Evolutionary conservation across 768 basidiomycete genomes (phyloP).

Genomic region (Mycena venus): DNA sequence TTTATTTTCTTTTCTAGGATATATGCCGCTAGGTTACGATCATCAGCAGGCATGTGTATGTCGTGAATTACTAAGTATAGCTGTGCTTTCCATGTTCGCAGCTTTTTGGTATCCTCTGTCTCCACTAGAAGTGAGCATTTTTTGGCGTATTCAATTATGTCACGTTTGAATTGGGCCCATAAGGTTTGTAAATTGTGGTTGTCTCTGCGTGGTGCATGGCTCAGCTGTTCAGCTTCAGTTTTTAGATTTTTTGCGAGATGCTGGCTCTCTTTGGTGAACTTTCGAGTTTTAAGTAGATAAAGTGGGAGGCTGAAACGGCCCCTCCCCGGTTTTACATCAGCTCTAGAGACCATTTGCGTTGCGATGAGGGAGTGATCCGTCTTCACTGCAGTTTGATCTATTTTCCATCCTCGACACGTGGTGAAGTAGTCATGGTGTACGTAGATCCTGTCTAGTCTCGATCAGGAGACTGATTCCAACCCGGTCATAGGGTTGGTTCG

Average conservation of each 20-base stretch:
- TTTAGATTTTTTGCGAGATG: not conserved
- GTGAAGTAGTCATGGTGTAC: not conserved
- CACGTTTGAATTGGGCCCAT: not conserved
- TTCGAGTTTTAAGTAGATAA: constrained; percentile 13
- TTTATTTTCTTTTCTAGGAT: constrained; percentile 6
- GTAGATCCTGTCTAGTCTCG: constrained; percentile 23
- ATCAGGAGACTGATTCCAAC: not conserved
- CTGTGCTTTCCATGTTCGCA: not conserved
- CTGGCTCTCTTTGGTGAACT: not conserved
- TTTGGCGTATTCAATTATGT: not conserved
- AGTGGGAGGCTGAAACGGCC: constrained; percentile 17
- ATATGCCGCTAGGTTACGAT: not conserved
- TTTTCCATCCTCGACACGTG: constrained; percentile 16
- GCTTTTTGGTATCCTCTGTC: not conserved
- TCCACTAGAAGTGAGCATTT: not conserved
- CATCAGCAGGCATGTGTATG: not conserved
- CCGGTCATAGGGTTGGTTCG: not conserved
- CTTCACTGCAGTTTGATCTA: constrained; percentile 1
- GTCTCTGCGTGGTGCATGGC: not conserved
- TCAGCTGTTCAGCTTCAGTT: not conserved
- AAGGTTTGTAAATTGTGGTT: not conserved
- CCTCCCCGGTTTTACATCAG: not conserved
- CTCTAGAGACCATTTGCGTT: not conserved
- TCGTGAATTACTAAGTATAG: not conserved
- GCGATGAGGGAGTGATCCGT: constrained; percentile 3